These are phyloP conservation scores for Pontederia paniculata DNA, from an alignment of 176 grass and related monocot species.

Conservation along the genomic window DNA sequence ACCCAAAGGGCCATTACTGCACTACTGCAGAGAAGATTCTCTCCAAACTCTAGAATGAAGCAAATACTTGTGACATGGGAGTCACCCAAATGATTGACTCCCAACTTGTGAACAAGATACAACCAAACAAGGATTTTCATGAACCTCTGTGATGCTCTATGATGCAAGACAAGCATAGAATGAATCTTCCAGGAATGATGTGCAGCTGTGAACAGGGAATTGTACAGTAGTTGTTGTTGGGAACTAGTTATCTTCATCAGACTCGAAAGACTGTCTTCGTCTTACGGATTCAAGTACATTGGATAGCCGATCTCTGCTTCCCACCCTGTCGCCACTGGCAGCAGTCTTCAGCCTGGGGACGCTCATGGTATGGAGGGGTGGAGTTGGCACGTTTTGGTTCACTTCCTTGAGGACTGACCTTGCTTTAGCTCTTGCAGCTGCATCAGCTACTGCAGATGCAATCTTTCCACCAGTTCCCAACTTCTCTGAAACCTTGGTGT, in stretches of 20 bases:
- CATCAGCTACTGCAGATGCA: slow-evolving; percentile 8
- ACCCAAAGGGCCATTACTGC: too few species aligned
- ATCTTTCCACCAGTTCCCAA: slow-evolving; percentile 7
- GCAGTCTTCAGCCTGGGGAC: slow-evolving; percentile 60
- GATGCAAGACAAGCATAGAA: too few species aligned
- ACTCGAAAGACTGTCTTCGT: slow-evolving; percentile 50
- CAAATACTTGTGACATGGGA: too few species aligned
- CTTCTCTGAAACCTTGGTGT: neutral
- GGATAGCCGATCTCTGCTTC: neutral
- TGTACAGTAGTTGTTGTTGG: too few species aligned
- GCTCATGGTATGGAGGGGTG: slow-evolving; percentile 43
- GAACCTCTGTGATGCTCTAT: too few species aligned
- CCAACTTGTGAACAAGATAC: too few species aligned
- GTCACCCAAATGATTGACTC: too few species aligned
- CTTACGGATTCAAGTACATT: slow-evolving; percentile 48
- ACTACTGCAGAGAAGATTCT: too few species aligned
- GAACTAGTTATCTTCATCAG: slow-evolving; percentile 53
- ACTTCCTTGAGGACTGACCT: slow-evolving; percentile 65
- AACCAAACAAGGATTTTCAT: too few species aligned
- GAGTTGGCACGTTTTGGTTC: slow-evolving; percentile 43
- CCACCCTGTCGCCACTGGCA: neutral
- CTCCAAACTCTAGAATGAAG: too few species aligned
- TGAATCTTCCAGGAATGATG: too few species aligned
- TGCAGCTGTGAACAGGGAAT: too few species aligned
- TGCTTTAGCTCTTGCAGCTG: slow-evolving; percentile 31